Conservation (phyloP, 257 asterid genomes). For the Plantago ovata region DNA sequence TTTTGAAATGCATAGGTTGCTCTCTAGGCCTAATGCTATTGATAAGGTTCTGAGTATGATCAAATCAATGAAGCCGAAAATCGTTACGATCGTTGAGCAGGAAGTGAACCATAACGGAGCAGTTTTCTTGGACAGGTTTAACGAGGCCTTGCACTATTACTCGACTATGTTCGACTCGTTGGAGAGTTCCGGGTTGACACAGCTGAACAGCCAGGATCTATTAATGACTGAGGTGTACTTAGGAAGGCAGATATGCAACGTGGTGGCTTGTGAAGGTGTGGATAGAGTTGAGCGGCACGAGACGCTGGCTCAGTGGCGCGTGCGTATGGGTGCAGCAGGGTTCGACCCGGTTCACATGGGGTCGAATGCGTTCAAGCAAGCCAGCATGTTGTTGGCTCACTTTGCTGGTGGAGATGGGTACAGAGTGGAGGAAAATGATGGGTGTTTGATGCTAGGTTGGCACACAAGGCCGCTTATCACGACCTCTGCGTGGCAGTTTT, state of each 20-base stretch:
- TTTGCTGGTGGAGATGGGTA: slow-evolving; percentile 82
- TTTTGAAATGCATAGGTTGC: slow-evolving; percentile 67
- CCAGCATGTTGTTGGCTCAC: slow-evolving; percentile 68
- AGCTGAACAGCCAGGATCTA: slow-evolving; percentile 46
- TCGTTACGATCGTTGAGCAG: slow-evolving; percentile 74
- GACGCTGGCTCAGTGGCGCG: slow-evolving; percentile 70
- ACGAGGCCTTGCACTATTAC: slow-evolving; percentile 78
- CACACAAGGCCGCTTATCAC: slow-evolving; percentile 80
- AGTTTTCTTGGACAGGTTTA: slow-evolving; percentile 64
- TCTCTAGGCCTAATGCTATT: slow-evolving; percentile 44
- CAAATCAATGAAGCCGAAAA: slow-evolving; percentile 51
- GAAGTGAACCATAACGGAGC: slow-evolving; percentile 74
- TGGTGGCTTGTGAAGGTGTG: slow-evolving; percentile 76
- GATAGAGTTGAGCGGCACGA: slow-evolving; percentile 87
- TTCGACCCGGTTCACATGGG: slow-evolving; percentile 70
- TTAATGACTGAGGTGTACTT: slow-evolving; percentile 76
- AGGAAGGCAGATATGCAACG: slow-evolving; percentile 84
- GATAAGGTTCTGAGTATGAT: slow-evolving; percentile 59
- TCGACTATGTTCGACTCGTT: slow-evolving; percentile 90
- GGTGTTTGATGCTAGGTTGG: slow-evolving; percentile 86
- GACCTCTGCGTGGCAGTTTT: slow-evolving; percentile 82
- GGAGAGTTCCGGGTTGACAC: slow-evolving; percentile 57
- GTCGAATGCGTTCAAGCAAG: slow-evolving; percentile 86
- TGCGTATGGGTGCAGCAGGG: slow-evolving; percentile 54
- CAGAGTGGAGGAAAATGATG: slow-evolving; percentile 73